Conservation (phyloP, 2,329 filamentous ascomycete genomes). For the Phoma herbarum region DNA sequence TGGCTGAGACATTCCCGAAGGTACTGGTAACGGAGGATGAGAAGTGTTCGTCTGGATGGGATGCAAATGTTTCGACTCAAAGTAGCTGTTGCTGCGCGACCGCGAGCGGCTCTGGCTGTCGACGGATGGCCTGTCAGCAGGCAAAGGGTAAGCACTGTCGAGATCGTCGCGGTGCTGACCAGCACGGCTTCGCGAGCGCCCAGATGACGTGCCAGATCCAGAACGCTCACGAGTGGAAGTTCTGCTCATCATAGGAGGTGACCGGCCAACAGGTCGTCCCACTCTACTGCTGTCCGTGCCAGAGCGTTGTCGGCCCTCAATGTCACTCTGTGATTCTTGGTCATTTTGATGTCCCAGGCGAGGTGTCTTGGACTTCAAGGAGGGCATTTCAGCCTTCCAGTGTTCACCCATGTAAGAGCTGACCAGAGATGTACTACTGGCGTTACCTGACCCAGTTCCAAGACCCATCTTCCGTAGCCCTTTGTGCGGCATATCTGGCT, state of each 20-base stretch:
- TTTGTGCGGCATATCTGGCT: constrained; percentile 59
- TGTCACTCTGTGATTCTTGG: constrained; percentile 47
- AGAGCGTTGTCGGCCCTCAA: constrained; percentile 42
- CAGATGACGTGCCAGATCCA: constrained; percentile 62
- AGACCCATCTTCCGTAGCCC: constrained; percentile 70
- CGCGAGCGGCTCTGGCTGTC: constrained; percentile 41
- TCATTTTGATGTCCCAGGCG: constrained; percentile 47
- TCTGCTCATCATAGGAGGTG: constrained; percentile 53
- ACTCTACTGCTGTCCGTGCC: constrained; percentile 46
- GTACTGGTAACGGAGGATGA: constrained; percentile 39
- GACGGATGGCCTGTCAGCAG: constrained; percentile 37
- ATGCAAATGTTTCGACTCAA: constrained; percentile 50
- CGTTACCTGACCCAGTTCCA: constrained; percentile 52
- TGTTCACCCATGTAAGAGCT: constrained; percentile 35
- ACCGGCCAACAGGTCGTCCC: constrained; percentile 40
- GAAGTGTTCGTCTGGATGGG: constrained; percentile 46
- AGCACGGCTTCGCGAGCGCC: constrained; percentile 63
- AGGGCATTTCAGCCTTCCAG: constrained; percentile 39
- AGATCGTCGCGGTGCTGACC: constrained; percentile 62
- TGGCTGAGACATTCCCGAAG: constrained; percentile 27
- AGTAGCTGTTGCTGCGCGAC: constrained; percentile 52
- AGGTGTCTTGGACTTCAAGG: constrained; percentile 42
- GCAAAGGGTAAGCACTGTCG: constrained; percentile 50
- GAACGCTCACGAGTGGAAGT: constrained; percentile 61
- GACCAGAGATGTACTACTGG: constrained; percentile 48